phyloP scores from a whole-genome alignment of 2,329 filamentous ascomycete species.

The Claviceps pazoutovae region DNA sequence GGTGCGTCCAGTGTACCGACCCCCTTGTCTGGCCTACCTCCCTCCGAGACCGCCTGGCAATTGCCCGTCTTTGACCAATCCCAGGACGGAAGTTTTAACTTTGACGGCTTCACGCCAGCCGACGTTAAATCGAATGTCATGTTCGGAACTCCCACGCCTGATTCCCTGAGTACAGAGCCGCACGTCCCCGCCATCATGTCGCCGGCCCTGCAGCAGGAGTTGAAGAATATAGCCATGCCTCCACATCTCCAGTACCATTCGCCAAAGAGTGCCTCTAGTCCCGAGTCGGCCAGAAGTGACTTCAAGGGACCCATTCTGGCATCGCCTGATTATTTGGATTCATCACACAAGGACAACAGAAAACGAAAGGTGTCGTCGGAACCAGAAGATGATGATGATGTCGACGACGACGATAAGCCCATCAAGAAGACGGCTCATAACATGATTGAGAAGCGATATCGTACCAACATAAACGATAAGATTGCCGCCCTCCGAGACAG shows the following conservation, averaged over 20 bases:
- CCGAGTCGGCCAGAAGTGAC: constrained; percentile 38
- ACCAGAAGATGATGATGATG: constrained; percentile 37
- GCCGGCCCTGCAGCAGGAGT: constrained; percentile 36
- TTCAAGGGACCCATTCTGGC: constrained; percentile 34
- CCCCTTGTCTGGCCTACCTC: constrained; percentile 18
- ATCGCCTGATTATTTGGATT: constrained; percentile 41
- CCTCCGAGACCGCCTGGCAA: constrained; percentile 21
- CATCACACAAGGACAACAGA: constrained; percentile 35
- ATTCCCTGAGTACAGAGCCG: constrained; percentile 1
- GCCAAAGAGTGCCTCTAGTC: constrained; percentile 43
- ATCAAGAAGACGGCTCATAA: constrained; percentile 92
- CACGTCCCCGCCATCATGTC: constrained; percentile 27
- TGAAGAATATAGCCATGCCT: constrained; percentile 52
- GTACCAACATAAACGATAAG: constrained; percentile 94
- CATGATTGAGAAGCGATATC: constrained; percentile 95
- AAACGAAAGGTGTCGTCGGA: constrained; percentile 59
- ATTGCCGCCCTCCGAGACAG: constrained; percentile 85
- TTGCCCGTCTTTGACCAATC: constrained; percentile 22
- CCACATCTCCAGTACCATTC: constrained; percentile 46
- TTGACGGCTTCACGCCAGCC: constrained; percentile 18
- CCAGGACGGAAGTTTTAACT: constrained; percentile 16
- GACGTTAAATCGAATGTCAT: constrained; percentile 23
- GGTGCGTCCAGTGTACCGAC: constrained; percentile 20
- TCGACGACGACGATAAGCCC: constrained; percentile 40
- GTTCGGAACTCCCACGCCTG: constrained; percentile 10